Conservation (phyloP, 257 asterid genomes). For the Ballota nigra region DNA sequence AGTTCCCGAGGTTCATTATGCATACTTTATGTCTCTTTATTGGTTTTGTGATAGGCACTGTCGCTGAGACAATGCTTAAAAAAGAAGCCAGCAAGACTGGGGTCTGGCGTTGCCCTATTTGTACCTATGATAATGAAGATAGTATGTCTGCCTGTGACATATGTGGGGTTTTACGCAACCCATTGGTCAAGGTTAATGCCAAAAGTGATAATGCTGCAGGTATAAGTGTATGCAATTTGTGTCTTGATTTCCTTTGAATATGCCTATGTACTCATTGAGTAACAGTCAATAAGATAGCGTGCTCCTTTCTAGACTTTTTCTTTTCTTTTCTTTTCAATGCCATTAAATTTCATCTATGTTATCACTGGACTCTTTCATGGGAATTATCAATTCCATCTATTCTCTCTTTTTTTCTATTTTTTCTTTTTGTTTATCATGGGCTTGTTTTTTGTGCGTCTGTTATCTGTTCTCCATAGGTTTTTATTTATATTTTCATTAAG, state of each 20-base stretch:
- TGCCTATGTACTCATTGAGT: conserved; percentile 3
- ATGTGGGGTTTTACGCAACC: conserved; percentile 91
- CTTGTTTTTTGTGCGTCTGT: conserved; percentile 14
- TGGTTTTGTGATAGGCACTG: conserved; percentile 37
- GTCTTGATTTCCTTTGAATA: conserved; percentile 1
- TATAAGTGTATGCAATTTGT: conserved; percentile 19
- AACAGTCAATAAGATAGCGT: conserved; percentile 12
- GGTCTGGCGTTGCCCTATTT: conserved; percentile 90
- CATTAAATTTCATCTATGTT: conserved; percentile 2
- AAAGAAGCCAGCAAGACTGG: conserved; percentile 39
- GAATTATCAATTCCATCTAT: conserved; percentile 16
- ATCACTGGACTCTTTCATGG: conserved; percentile 13
- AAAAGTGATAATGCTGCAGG: conserved; percentile 48
- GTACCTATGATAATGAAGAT: conserved; percentile 90
- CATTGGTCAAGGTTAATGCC: conserved; percentile 62
- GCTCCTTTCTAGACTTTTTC: conserved; percentile 8
- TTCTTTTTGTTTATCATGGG: conserved; percentile 5
- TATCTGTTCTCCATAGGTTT: conserved; percentile 31
- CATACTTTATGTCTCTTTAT: conserved; percentile 25
- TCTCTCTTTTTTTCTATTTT: not conserved
- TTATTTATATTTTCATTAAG: conserved; percentile 25
- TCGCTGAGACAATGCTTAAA: conserved; percentile 33
- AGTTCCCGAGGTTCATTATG: conserved; percentile 18
- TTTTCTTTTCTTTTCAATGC: conserved; percentile 9
- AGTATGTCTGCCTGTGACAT: conserved; percentile 79